Conservation (phyloP, 306 rosid species). For the Carpinus viminea region DNA sequence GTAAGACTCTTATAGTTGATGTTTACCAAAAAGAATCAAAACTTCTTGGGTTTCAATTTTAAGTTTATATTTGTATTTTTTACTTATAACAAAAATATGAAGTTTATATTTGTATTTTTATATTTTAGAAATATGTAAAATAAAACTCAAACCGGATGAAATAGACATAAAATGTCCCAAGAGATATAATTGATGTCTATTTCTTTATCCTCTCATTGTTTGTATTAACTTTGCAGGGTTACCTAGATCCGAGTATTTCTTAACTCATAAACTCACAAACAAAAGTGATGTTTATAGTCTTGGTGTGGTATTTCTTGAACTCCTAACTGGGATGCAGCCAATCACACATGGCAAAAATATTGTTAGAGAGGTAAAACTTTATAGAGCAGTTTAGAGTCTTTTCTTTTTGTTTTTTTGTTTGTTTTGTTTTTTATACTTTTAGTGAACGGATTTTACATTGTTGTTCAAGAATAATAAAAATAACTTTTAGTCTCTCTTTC, state of each 20-base stretch:
- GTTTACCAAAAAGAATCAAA: background rate
- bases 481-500: background rate
- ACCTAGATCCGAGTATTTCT: background rate
- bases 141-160: too few species aligned
- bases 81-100: background rate
- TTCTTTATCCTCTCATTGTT: background rate
- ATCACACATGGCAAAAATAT: constrained; percentile 93
- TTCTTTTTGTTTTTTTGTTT: too few species aligned
- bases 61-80: background rate
- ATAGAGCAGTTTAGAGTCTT: constrained; percentile 13
- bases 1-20: constrained; percentile 46
- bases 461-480: background rate
- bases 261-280: background rate
- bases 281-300: constrained; percentile 2
- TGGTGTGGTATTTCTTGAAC: constrained; percentile 80
- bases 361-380: constrained; percentile 82
- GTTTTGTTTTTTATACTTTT: background rate
- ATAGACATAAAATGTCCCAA: background rate
- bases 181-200: background rate
- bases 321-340: constrained; percentile 86
- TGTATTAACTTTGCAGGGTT: constrained; percentile 28
- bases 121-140: too few species aligned
- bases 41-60: background rate
- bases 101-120: too few species aligned
- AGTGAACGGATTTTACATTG: too few species aligned